These are phyloP conservation scores for Plantago coronopus DNA, from an alignment of 305 asterid genomes.

Conservation along the genomic window DNA sequence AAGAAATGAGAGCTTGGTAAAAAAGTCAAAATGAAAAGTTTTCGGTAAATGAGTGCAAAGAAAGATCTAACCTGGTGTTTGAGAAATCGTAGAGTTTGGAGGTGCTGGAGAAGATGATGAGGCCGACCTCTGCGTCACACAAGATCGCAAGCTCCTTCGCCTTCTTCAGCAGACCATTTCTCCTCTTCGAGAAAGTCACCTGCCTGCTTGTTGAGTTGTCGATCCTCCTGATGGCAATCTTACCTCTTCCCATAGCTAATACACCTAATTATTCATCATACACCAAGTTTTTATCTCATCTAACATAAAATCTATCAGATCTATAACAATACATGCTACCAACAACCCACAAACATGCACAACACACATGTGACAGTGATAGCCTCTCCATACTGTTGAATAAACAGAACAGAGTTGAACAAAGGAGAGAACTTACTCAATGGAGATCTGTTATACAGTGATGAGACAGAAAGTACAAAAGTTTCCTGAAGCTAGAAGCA, in stretches of 20 bases:
- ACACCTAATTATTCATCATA: not conserved
- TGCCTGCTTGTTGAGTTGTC: constrained; percentile 40
- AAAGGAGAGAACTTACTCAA: not conserved
- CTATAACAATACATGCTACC: not conserved
- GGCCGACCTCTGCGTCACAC: constrained; percentile 39
- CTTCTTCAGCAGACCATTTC: constrained; percentile 39
- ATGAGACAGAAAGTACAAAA: not conserved
- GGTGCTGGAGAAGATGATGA: constrained; percentile 42
- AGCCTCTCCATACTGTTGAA: too few relatives aligned
- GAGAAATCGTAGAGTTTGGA: constrained; percentile 37
- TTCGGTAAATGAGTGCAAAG: not conserved
- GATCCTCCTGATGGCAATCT: constrained; percentile 37
- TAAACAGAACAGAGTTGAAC: too few relatives aligned
- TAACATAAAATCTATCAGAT: constrained; percentile 7
- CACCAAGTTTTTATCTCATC: not conserved
- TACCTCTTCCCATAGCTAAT: constrained; percentile 37
- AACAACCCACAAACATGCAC: too few relatives aligned
- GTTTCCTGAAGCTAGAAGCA: not conserved
- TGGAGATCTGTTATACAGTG: not conserved
- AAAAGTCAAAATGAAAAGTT: not conserved
- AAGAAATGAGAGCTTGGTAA: too few relatives aligned
- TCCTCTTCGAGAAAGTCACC: constrained; percentile 43
- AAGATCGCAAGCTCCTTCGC: constrained; percentile 39
- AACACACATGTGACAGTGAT: too few relatives aligned
- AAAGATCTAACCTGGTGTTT: constrained; percentile 25